Evolutionary conservation across 441 rosid species (phyloP).

Genomic region (Macaranga tanarius): DNA sequence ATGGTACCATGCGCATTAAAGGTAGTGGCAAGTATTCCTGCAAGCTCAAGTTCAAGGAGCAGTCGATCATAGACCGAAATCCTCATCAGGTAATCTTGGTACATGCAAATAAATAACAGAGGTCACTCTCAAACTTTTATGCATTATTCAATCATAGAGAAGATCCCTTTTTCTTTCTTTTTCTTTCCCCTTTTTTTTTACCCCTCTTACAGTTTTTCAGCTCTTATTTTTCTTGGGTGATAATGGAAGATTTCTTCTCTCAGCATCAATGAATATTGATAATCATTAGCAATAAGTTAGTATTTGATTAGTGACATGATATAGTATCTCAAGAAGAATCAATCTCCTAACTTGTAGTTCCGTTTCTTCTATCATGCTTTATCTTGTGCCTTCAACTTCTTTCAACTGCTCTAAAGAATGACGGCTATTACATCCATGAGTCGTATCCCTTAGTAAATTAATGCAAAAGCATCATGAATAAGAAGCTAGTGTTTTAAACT

Average conservation of each 20-base stretch:
- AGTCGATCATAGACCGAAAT: constrained; percentile 92
- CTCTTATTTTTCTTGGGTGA: too few relatives aligned
- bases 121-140: neutral
- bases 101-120: constrained; percentile 1
- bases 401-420: neutral
- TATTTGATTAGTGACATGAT: too few relatives aligned
- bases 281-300: too few relatives aligned
- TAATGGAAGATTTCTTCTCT: too few relatives aligned
- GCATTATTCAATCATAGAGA: neutral
- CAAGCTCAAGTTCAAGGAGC: constrained; percentile 94
- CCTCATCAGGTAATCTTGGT: constrained; percentile 76
- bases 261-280: too few relatives aligned
- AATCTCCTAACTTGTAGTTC: neutral
- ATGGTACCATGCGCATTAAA: constrained; percentile 91
- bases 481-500: neutral
- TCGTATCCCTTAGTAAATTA: neutral
- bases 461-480: neutral
- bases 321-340: too few relatives aligned
- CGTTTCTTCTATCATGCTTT: neutral
- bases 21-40: constrained; percentile 79
- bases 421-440: constrained; percentile 4
- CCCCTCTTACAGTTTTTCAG: too few relatives aligned
- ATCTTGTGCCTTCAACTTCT: neutral
- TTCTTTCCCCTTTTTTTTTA: too few relatives aligned
- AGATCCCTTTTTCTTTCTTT: neutral